Percentiles rank a stretch among this genome's conserved stretches.
Conservation (phyloP, 768 basidiomycete genomes). For the Leucogyrophana mollusca region DNA sequence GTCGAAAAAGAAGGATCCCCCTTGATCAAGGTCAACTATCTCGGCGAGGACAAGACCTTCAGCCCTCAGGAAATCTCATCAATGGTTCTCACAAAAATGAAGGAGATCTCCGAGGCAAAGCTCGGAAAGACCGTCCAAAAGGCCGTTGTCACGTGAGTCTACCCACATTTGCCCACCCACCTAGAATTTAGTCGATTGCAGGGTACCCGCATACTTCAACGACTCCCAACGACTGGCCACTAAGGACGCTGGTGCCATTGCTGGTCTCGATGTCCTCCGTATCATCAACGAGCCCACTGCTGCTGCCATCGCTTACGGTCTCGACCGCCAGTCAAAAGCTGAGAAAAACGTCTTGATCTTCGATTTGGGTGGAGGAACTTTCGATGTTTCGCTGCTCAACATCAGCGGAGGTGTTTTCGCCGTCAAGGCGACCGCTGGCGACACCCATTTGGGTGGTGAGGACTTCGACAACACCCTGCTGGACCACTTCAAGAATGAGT, state of each 20-base stretch:
- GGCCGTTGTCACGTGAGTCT: slow-evolving; percentile 92
- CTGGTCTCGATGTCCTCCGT: slow-evolving; percentile 98
- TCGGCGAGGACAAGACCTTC: slow-evolving; percentile 93
- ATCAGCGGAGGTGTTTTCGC: slow-evolving; percentile 98
- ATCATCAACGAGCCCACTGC: slow-evolving; percentile 99
- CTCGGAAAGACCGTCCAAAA: slow-evolving; percentile 98
- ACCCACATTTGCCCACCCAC: slow-evolving; percentile 5
- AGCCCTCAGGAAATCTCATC: slow-evolving; percentile 99
- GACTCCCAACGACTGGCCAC: slow-evolving; percentile 99
- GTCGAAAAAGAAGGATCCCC: slow-evolving; percentile 97
- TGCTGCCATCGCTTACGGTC: slow-evolving; percentile 98
- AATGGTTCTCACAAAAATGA: slow-evolving; percentile 99
- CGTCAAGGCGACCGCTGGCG: slow-evolving; percentile 98
- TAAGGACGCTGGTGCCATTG: slow-evolving; percentile 97
- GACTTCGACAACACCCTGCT: slow-evolving; percentile 99
- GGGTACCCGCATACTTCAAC: slow-evolving; percentile 99
- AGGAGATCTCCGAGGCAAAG: slow-evolving; percentile 99
- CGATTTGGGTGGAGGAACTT: slow-evolving; percentile 99
- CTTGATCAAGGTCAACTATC: slow-evolving; percentile 93
- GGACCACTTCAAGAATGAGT: slow-evolving; percentile 99
- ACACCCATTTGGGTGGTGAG: slow-evolving; percentile 99
- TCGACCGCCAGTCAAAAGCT: slow-evolving; percentile 89
- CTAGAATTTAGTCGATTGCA: slow-evolving; percentile 19
- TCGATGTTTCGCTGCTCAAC: slow-evolving; percentile 98
- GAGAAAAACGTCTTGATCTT: slow-evolving; percentile 99